Percentiles rank a stretch among this genome's conserved stretches.
Evolutionary conservation across 139 green algal genomes (phyloP).

Genomic region (Micractinium sp.): DNA sequence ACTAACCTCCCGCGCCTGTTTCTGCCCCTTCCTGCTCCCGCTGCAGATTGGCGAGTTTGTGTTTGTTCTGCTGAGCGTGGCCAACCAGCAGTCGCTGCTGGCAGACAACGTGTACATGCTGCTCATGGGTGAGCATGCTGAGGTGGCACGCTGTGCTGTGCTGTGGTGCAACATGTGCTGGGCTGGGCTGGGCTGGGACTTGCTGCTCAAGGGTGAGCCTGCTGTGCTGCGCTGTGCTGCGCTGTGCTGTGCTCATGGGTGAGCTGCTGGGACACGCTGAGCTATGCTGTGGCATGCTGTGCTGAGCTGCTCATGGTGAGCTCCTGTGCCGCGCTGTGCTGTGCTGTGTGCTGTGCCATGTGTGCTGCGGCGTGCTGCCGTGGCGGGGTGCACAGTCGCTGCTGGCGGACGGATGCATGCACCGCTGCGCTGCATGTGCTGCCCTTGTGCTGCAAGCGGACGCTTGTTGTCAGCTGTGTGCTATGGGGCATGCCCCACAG

Average conservation of each 20-base stretch:
- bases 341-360: too few species aligned
- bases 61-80: conserved; percentile 94
- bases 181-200: background rate
- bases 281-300: background rate
- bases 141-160: background rate
- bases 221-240: background rate
- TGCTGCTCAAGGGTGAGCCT: background rate
- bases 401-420: too few species aligned
- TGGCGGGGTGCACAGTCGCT: too few species aligned
- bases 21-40: background rate
- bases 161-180: background rate
- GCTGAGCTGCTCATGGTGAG: too few species aligned
- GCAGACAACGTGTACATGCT: conserved; percentile 89
- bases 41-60: conserved; percentile 92
- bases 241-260: background rate
- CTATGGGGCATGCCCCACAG: background rate
- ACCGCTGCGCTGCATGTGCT: too few species aligned
- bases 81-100: conserved; percentile 79
- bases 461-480: background rate
- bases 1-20: too few species aligned
- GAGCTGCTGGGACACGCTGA: background rate
- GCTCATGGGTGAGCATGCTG: conserved; percentile 67
- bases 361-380: too few species aligned
- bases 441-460: background rate
- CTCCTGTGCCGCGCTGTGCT: background rate